Percentiles rank a stretch among this genome's conserved stretches.
phyloP scores from a whole-genome alignment of 345 rosid species.

The Orychophragmus violaceus region DNA sequence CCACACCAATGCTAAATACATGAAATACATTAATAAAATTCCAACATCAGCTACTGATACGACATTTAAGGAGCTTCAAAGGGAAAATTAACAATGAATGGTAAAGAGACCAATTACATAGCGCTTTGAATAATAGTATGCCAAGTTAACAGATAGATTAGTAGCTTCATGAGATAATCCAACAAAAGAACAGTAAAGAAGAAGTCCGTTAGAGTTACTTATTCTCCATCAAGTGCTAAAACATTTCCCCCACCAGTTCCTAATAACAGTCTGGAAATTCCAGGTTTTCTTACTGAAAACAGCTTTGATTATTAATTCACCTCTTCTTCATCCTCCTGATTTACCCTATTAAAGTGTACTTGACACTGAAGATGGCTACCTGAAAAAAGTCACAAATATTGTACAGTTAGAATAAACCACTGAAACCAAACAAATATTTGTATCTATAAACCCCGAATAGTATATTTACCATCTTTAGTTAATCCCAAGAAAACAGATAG shows the following conservation, averaged over 20 bases:
- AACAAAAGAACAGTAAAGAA: background rate
- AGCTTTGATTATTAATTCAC: too few species aligned
- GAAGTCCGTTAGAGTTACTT: conserved; percentile 16
- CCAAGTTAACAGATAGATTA: background rate
- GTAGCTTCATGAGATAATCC: background rate
- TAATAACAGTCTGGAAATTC: conserved; percentile 51
- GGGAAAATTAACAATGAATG: background rate
- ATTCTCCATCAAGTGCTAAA: conserved; percentile 79
- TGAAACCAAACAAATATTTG: too few species aligned
- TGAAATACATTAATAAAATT: background rate
- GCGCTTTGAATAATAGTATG: background rate
- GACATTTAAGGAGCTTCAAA: background rate
- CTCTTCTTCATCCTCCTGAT: too few species aligned
- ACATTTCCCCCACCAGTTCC: conserved; percentile 93
- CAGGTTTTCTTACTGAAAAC: conserved; percentile 67
- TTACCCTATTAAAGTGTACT: too few species aligned
- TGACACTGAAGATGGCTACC: too few species aligned
- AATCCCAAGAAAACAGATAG: too few species aligned
- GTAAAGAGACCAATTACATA: background rate
- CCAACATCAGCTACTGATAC: background rate
- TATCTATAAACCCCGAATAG: too few species aligned
- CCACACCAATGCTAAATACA: conserved; percentile 67
- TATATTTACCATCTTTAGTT: too few species aligned
- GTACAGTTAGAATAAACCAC: too few species aligned
- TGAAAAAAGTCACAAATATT: too few species aligned